These are phyloP conservation scores for Ceriops zippeliana DNA, from an alignment of 345 rosid genomes.

Conservation along the genomic window DNA sequence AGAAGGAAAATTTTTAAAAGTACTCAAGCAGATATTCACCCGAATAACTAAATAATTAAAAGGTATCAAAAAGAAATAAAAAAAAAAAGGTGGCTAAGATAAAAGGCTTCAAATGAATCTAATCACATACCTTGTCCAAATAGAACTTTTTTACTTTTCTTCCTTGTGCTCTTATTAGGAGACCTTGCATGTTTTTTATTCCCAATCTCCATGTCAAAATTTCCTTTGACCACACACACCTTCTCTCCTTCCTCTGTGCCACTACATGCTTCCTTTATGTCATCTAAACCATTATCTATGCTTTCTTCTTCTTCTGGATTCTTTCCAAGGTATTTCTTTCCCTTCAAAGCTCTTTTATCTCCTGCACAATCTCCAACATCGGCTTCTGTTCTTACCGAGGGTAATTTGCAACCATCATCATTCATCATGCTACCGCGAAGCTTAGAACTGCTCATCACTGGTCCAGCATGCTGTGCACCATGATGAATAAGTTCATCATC, in stretches of 20 bases:
- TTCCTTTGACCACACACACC: constrained; percentile 38
- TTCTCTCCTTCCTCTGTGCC: constrained; percentile 75
- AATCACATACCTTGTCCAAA: constrained; percentile 61
- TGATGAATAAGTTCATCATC: constrained; percentile 25
- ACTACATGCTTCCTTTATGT: constrained; percentile 75
- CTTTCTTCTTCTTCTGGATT: constrained; percentile 46
- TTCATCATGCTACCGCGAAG: constrained; percentile 53
- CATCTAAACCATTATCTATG: constrained; percentile 53
- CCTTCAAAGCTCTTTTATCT: constrained; percentile 39
- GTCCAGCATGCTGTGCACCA: constrained; percentile 51
- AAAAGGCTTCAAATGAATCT: constrained; percentile 6
- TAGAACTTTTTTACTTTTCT: constrained; percentile 35
- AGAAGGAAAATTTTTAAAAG: constrained; percentile 1
- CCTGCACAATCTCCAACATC: constrained; percentile 47
- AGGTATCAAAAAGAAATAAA: constrained; percentile 3
- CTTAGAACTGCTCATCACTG: constrained; percentile 65
- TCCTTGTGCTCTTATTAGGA: constrained; percentile 19
- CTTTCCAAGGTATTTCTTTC: constrained; percentile 42
- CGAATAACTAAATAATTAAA: background rate
- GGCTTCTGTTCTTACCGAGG: constrained; percentile 75
- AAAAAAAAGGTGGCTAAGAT: background rate
- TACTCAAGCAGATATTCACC: background rate
- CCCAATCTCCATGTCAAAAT: constrained; percentile 34
- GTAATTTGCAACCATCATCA: constrained; percentile 61
- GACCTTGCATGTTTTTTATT: constrained; percentile 31